These are phyloP conservation scores for Claviceps capensis DNA, from an alignment of 2,329 filamentous ascomycete species.

Conservation along the genomic window DNA sequence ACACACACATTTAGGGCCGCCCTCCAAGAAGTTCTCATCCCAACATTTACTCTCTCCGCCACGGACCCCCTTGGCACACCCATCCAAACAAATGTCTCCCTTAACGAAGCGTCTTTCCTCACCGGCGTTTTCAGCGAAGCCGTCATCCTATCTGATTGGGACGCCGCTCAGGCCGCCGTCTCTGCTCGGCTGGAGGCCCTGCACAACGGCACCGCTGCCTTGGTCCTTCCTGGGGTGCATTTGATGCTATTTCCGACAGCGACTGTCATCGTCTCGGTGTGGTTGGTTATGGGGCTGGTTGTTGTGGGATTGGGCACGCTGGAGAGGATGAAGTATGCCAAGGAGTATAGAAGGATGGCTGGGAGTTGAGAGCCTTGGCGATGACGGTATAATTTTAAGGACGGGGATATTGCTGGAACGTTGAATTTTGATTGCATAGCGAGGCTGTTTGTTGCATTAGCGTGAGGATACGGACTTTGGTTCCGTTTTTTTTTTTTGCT, in stretches of 20 bases:
- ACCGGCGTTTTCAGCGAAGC: constrained; percentile 53
- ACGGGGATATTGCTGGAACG: no score
- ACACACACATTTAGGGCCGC: constrained; percentile 29
- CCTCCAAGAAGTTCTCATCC: constrained; percentile 51
- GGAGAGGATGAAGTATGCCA: constrained; percentile 51
- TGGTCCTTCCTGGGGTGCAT: constrained; percentile 54
- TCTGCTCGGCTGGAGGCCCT: constrained; percentile 31
- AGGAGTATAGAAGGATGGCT: constrained; percentile 39
- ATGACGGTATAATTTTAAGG: no score
- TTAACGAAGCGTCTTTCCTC: constrained; percentile 58
- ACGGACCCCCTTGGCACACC: constrained; percentile 33
- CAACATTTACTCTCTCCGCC: constrained; percentile 53
- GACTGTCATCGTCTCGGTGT: constrained; percentile 49
- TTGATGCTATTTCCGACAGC: constrained; percentile 59
- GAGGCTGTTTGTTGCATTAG: not conserved
- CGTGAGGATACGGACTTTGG: not conserved
- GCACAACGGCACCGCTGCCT: constrained; percentile 41
- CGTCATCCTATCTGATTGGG: constrained; percentile 36
- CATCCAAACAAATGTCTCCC: constrained; percentile 51
- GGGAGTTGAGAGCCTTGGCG: not conserved
- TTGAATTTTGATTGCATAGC: no score
- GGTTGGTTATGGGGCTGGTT: constrained; percentile 42
- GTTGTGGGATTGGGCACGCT: constrained; percentile 53
- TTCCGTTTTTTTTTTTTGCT: not conserved
- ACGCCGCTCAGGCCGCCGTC: constrained; percentile 35